Evolutionary conservation across 2,329 filamentous ascomycete genomes (phyloP).

Genomic region (Epichloe hybrida): DNA sequence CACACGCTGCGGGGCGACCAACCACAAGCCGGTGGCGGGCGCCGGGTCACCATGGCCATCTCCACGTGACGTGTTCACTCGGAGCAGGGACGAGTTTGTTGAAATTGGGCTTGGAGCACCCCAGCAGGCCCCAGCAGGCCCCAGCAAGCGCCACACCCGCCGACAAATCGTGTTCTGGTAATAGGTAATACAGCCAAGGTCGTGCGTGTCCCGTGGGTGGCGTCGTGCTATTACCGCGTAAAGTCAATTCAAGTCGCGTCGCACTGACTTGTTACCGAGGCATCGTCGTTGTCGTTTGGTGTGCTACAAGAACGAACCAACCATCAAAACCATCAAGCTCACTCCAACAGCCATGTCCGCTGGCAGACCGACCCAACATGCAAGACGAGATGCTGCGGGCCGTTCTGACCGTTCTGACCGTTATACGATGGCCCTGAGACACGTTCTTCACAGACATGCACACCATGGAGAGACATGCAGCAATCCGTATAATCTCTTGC

Average conservation of each 20-base stretch:
- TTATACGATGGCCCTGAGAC: neutral
- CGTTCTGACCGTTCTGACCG: neutral
- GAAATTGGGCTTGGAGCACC: too few relatives aligned
- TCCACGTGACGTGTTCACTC: neutral
- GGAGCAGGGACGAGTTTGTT: too few relatives aligned
- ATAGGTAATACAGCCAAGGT: neutral
- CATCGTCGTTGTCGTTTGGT: neutral
- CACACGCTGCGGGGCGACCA: too few relatives aligned
- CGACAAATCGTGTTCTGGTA: too few relatives aligned
- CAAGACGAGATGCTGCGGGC: neutral
- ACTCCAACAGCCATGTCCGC: too few relatives aligned
- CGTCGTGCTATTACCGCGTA: neutral
- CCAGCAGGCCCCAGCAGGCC: too few relatives aligned
- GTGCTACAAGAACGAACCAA: neutral
- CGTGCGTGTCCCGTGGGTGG: neutral
- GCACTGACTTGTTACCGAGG: neutral
- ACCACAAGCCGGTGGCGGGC: too few relatives aligned
- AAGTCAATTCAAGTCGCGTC: neutral
- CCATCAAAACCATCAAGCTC: too few relatives aligned
- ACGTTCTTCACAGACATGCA: neutral
- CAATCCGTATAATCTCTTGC: neutral
- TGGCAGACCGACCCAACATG: too few relatives aligned
- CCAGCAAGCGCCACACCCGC: too few relatives aligned
- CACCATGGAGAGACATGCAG: neutral
- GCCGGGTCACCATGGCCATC: neutral